Percentiles rank a stretch among this genome's conserved stretches.
phyloP scores from a whole-genome alignment of 1,284 basidiomycete genomes.

The Amylostereum chailletii region DNA sequence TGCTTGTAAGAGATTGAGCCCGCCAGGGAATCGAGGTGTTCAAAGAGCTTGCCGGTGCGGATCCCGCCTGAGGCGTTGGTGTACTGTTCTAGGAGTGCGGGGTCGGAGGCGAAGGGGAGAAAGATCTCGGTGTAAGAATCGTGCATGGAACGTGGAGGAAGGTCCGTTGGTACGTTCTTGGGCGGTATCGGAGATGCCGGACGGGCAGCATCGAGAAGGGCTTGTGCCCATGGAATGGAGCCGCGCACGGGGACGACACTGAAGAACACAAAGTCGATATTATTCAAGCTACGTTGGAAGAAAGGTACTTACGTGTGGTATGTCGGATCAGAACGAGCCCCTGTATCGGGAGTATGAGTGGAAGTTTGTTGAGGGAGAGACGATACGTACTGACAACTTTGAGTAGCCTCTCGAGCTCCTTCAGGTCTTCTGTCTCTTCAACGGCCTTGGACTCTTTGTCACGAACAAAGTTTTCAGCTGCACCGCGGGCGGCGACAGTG shows the following conservation, averaged over 20 bases:
- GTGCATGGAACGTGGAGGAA: conserved; percentile 48
- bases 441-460: conserved; percentile 16
- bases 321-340: conserved; percentile 45
- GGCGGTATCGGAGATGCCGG: neutral
- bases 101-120: conserved; percentile 53
- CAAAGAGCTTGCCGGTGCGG: conserved; percentile 64
- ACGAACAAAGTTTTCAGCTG: too few relatives aligned
- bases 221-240: conserved; percentile 6
- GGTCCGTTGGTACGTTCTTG: conserved; percentile 11
- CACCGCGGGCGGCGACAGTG: too few relatives aligned
- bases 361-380: neutral
- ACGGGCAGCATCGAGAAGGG: conserved; percentile 4
- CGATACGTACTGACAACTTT: conserved; percentile 44
- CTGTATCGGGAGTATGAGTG: conserved; percentile 21
- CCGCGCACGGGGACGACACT: conserved; percentile 7
- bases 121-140: conserved; percentile 62
- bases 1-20: conserved; percentile 80
- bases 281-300: conserved; percentile 1
- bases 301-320: conserved; percentile 36
- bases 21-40: conserved; percentile 74
- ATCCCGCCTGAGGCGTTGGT: conserved; percentile 64
- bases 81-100: conserved; percentile 53
- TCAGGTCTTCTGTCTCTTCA: conserved; percentile 51
- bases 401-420: conserved; percentile 48
- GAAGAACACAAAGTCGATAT: neutral